Conservation (phyloP, 1,284 basidiomycete genomes). For the Jaminaea rosea region DNA sequence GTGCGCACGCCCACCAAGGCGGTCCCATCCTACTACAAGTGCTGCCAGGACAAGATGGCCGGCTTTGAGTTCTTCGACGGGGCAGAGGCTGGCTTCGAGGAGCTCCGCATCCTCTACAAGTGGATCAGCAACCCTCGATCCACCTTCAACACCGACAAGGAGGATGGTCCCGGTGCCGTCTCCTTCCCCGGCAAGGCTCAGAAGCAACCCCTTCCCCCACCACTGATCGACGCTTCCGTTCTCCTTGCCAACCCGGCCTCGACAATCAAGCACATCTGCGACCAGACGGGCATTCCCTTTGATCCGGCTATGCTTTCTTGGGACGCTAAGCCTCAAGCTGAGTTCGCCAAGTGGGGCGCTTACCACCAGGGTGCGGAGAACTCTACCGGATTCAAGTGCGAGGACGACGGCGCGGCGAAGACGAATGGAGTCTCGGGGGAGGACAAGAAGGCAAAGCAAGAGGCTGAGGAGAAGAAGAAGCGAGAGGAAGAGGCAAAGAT, state of each 20-base stretch:
- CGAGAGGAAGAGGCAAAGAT: no score
- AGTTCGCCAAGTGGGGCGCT: constrained; percentile 39
- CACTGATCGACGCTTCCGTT: constrained; percentile 31
- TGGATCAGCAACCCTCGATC: constrained; percentile 37
- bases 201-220: constrained; percentile 29
- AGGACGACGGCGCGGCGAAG: constrained; percentile 6
- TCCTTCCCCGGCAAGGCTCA: constrained; percentile 8
- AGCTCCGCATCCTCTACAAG: constrained; percentile 37
- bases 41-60: constrained; percentile 35
- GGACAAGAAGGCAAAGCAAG: constrained; percentile 4
- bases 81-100: constrained; percentile 30
- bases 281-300: constrained; percentile 36
- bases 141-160: constrained; percentile 23
- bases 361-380: constrained; percentile 41
- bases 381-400: constrained; percentile 35
- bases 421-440: no score
- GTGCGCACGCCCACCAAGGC: constrained; percentile 41
- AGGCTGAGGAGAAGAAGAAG: constrained; percentile 8
- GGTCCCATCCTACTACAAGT: constrained; percentile 40
- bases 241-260: constrained; percentile 31
- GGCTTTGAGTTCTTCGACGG: constrained; percentile 42
- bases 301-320: constrained; percentile 32
- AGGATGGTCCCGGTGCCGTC: not conserved
- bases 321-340: constrained; percentile 35
- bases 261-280: constrained; percentile 29